phyloP scores from a whole-genome alignment of 805 yeast species.

The Komagataella pastoris region DNA sequence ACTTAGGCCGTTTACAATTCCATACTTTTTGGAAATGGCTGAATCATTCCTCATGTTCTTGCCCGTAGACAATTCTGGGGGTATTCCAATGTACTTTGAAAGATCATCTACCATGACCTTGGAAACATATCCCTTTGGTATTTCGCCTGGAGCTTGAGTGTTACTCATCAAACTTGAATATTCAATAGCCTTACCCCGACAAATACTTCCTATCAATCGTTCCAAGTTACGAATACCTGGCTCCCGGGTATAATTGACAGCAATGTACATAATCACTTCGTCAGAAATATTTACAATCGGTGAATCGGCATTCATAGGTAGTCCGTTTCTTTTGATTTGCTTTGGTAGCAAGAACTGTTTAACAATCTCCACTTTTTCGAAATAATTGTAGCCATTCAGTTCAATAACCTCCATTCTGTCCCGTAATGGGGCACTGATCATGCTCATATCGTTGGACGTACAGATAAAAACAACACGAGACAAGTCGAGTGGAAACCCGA shows the following conservation, averaged over 20 bases:
- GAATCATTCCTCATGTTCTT: constrained; percentile 30
- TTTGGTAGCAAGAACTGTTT: constrained; percentile 58
- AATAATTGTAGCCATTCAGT: constrained; percentile 65
- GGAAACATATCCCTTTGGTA: constrained; percentile 19
- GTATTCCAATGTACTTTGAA: constrained; percentile 53
- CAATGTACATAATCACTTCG: constrained; percentile 45
- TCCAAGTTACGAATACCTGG: constrained; percentile 80
- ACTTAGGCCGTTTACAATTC: constrained; percentile 80
- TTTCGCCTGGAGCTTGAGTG: constrained; percentile 11
- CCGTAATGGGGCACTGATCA: constrained; percentile 61
- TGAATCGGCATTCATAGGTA: constrained; percentile 15
- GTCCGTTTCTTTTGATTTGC: constrained; percentile 58
- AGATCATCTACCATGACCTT: constrained; percentile 40
- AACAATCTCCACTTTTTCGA: constrained; percentile 67
- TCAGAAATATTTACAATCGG: constrained; percentile 32
- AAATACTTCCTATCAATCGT: constrained; percentile 58
- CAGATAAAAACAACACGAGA: constrained; percentile 75
- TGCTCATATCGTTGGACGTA: constrained; percentile 68
- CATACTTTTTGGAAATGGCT: constrained; percentile 36
- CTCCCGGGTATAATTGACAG: constrained; percentile 65
- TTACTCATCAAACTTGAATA: constrained; percentile 23
- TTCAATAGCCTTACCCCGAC: constrained; percentile 76
- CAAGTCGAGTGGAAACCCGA: constrained; percentile 77
- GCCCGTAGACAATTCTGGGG: constrained; percentile 19
- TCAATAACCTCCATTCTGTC: constrained; percentile 80